phyloP scores from a whole-genome alignment of 2,329 filamentous ascomycete species.

The Fusarium sp. region DNA sequence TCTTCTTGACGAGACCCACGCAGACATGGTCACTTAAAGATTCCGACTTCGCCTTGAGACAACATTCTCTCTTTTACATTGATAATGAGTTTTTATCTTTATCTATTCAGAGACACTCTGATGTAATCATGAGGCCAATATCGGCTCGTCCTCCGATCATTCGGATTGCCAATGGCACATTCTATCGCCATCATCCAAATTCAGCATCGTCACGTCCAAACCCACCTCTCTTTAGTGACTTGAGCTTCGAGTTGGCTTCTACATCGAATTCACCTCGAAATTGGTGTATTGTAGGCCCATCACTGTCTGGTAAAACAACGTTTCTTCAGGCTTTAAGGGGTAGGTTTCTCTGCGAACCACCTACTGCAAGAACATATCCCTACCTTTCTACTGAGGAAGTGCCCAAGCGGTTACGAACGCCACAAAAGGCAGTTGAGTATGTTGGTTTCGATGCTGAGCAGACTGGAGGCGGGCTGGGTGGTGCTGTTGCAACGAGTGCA shows the following conservation, averaged over 20 bases:
- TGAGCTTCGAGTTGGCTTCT: slow-evolving; percentile 77
- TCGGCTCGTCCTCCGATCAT: slow-evolving; percentile 67
- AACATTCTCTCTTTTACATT: background rate
- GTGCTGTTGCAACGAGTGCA: slow-evolving; percentile 71
- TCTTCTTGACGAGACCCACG: slow-evolving; percentile 16
- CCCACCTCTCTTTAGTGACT: slow-evolving; percentile 75
- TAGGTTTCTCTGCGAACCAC: slow-evolving; percentile 78
- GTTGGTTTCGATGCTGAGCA: slow-evolving; percentile 88
- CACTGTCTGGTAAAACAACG: slow-evolving; percentile 80
- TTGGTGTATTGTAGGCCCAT: slow-evolving; percentile 88
- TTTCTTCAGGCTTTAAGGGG: slow-evolving; percentile 84
- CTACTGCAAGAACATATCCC: slow-evolving; percentile 79
- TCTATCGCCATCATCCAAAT: slow-evolving; percentile 79
- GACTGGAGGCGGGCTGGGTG: slow-evolving; percentile 60
- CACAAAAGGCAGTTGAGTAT: slow-evolving; percentile 79
- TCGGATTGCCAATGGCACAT: slow-evolving; percentile 79
- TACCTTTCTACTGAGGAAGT: slow-evolving; percentile 74
- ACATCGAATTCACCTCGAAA: slow-evolving; percentile 62
- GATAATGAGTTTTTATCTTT: slow-evolving; percentile 13
- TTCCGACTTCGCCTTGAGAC: slow-evolving; percentile 31
- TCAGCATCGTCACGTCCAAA: slow-evolving; percentile 63
- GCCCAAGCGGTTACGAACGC: slow-evolving; percentile 63
- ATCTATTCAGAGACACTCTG: slow-evolving; percentile 1
- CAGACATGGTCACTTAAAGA: slow-evolving; percentile 22
- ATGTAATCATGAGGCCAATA: slow-evolving; percentile 50